Conservation (phyloP, 176 grass and related monocot genomes). For the Aegilops umbellulata region DNA sequence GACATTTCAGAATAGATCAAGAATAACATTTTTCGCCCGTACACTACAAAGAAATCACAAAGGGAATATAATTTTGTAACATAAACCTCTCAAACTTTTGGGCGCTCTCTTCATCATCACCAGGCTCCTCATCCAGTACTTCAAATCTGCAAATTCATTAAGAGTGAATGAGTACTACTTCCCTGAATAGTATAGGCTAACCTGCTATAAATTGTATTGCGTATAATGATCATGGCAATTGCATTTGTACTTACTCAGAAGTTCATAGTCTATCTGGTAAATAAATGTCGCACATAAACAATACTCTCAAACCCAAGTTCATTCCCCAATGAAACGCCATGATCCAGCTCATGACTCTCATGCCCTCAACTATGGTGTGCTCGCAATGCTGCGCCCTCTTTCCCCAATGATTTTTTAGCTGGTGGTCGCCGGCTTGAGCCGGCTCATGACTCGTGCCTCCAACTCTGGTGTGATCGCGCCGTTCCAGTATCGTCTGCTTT, state of each 20-base stretch:
- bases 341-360: no score
- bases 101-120: constrained; percentile 91
- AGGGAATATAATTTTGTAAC: constrained; percentile 14
- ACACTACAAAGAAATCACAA: constrained; percentile 33
- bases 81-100: constrained; percentile 64
- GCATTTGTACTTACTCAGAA: neutral
- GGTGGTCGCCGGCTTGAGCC: no score
- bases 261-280: neutral
- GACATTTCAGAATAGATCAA: constrained; percentile 13
- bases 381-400: no score
- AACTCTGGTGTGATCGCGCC: no score
- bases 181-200: neutral
- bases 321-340: no score
- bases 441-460: no score
- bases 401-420: no score
- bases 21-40: neutral
- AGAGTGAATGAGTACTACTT: constrained; percentile 24
- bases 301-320: neutral
- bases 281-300: neutral
- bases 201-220: neutral
- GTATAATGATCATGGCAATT: neutral
- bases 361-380: no score
- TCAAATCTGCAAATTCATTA: constrained; percentile 70
- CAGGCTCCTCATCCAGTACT: constrained; percentile 94
- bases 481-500: no score